Percentiles rank a stretch among this genome's conserved stretches.
Conservation (phyloP, 441 rosid genomes). For the Kokia cookei region DNA sequence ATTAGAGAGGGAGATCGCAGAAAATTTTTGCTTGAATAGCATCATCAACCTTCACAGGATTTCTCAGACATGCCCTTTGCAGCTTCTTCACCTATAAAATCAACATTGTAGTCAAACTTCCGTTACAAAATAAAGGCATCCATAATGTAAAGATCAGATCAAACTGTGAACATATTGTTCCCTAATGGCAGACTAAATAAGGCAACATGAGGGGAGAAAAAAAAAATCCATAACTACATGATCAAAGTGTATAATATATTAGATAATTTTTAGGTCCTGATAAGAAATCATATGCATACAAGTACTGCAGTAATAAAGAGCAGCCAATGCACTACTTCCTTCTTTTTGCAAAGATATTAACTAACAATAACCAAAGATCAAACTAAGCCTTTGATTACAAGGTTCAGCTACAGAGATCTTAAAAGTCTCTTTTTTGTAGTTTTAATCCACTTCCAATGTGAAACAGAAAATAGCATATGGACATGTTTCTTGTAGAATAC, state of each 20-base stretch:
- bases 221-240: not conserved
- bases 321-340: not conserved
- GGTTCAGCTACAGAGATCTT: not conserved
- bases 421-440: not conserved
- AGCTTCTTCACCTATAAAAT: conserved; percentile 74
- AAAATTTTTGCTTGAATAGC: conserved; percentile 2
- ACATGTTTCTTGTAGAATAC: not conserved
- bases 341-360: not conserved
- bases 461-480: not conserved
- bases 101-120: conserved; percentile 13
- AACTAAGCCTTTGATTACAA: not conserved
- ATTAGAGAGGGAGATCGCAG: not conserved
- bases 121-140: not conserved
- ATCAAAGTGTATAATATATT: not conserved
- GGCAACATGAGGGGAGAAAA: not conserved
- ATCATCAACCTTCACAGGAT: conserved; percentile 80
- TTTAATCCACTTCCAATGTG: not conserved
- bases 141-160: not conserved
- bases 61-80: conserved; percentile 84
- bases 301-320: not conserved
- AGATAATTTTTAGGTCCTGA: not conserved
- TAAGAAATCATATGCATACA: not conserved
- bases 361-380: not conserved
- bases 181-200: not conserved
- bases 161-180: not conserved